Conservation (phyloP, 148 eudicot genomes). For the Heliosperma pusillum region DNA sequence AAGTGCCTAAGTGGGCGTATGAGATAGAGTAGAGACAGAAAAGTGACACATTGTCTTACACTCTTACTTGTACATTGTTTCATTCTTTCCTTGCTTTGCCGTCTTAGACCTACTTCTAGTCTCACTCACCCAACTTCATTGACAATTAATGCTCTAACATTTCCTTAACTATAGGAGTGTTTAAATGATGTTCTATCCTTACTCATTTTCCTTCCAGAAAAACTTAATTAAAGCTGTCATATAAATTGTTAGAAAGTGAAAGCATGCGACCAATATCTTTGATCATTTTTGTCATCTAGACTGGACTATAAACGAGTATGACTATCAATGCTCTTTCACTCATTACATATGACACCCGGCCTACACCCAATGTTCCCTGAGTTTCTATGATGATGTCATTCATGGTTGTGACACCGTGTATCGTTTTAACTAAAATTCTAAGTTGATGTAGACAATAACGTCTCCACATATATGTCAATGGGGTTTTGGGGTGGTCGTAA, state of each 20-base stretch:
- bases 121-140: conserved; percentile 31
- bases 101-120: conserved; percentile 19
- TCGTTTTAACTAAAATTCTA: no score
- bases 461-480: no score
- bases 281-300: conserved; percentile 19
- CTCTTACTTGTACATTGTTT: neutral
- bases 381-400: no score
- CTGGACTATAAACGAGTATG: no score
- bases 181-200: neutral
- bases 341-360: neutral
- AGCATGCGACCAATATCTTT: neutral
- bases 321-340: conserved; percentile 24
- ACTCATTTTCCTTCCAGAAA: neutral
- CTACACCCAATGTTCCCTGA: no score
- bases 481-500: no score
- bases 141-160: conserved; percentile 17
- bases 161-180: neutral
- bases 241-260: conserved; percentile 24
- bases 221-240: neutral
- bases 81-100: conserved; percentile 14
- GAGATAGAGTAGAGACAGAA: conserved; percentile 6
- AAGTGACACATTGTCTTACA: neutral
- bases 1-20: neutral
- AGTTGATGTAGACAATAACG: no score
- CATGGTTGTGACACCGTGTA: no score